These are phyloP conservation scores for Anaeromyces robustus DNA, from an alignment of 192 early-diverging fungal genomes.

Conservation along the genomic window DNA sequence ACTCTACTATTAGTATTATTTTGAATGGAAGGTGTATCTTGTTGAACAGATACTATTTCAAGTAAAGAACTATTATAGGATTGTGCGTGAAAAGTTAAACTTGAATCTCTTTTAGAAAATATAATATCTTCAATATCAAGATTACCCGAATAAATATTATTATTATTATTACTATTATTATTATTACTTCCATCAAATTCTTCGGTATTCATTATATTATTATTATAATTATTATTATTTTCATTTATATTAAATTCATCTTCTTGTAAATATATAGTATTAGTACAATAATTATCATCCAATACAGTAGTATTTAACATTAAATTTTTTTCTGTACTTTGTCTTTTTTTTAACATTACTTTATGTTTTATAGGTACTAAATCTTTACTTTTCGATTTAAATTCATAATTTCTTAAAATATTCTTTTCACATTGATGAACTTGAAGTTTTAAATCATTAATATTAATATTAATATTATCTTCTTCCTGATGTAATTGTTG, in stretches of 20 bases:
- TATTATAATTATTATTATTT: background rate
- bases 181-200: background rate
- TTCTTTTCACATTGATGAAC: background rate
- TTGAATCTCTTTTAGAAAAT: background rate
- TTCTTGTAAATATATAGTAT: background rate
- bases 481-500: background rate
- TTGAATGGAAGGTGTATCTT: background rate
- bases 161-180: background rate
- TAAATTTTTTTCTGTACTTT: background rate
- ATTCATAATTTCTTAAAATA: background rate
- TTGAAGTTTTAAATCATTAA: background rate
- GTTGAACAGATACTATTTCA: background rate
- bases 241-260: background rate
- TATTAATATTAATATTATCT: background rate
- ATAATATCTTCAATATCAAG: background rate
- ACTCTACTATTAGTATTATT: background rate
- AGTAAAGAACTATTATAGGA: background rate
- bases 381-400: background rate
- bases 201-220: background rate
- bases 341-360: background rate
- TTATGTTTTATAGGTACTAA: background rate
- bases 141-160: background rate
- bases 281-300: background rate
- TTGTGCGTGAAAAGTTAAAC: background rate
- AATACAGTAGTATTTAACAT: background rate